phyloP scores from a whole-genome alignment of 306 rosid genomes.

The Cucumis melo region DNA sequence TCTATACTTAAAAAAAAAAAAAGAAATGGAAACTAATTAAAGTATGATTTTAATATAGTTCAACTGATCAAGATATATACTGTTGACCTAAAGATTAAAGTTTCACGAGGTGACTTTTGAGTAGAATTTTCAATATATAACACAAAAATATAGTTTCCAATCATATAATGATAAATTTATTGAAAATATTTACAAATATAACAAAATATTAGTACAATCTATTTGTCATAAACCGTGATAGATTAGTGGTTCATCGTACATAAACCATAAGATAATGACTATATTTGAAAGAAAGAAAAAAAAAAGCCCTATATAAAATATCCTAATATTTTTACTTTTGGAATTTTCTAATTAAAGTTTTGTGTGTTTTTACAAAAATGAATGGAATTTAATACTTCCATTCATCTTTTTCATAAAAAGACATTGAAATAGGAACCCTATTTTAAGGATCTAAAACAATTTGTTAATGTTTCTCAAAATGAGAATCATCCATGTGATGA shows the following conservation, averaged over 20 bases:
- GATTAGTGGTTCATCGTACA: too few species aligned
- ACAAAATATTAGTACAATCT: too few species aligned
- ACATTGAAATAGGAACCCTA: not conserved
- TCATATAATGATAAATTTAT: not conserved
- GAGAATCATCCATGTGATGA: conserved; percentile 3
- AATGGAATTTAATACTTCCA: not conserved
- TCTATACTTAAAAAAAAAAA: too few species aligned
- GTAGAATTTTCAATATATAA: not conserved
- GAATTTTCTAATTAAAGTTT: not conserved
- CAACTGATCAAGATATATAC: too few species aligned
- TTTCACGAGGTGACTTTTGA: too few species aligned
- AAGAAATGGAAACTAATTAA: too few species aligned
- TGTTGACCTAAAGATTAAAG: too few species aligned
- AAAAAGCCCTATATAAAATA: not conserved
- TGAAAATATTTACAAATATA: too few species aligned
- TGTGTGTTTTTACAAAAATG: not conserved
- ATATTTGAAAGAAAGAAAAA: too few species aligned
- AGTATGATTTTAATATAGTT: too few species aligned
- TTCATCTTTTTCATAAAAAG: not conserved
- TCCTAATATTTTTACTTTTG: not conserved
- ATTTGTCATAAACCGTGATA: too few species aligned
- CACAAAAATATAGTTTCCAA: not conserved
- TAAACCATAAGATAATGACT: too few species aligned
- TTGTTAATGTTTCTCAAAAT: not conserved
- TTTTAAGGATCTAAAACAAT: conserved; percentile 1